Evolutionary conservation across 129 eudicot genomes (phyloP).

Genomic region (Saussurea involucrata): DNA sequence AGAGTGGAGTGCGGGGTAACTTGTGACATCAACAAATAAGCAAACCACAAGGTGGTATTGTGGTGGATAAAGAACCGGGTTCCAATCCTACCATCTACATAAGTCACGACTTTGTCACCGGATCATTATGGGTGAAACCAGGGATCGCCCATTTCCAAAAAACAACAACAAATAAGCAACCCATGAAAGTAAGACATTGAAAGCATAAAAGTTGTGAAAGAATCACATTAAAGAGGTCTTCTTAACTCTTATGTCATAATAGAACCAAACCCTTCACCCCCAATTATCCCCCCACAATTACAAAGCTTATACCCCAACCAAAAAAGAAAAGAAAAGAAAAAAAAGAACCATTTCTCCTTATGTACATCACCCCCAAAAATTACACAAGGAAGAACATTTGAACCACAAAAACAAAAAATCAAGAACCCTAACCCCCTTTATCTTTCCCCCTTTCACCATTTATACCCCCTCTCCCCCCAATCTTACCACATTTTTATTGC

Average conservation of each 20-base stretch:
- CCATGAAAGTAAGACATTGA: background rate
- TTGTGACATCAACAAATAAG: too few species aligned
- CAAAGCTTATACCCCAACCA: conserved; percentile 44
- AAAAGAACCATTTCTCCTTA: conserved; percentile 49
- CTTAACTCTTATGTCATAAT: conserved; percentile 35
- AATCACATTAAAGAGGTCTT: conserved; percentile 37
- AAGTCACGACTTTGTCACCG: background rate
- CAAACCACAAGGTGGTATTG: too few species aligned
- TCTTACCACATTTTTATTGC: conserved; percentile 42
- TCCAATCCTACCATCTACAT: too few species aligned
- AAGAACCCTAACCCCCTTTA: conserved; percentile 33
- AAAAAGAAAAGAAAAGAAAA: background rate
- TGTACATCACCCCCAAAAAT: conserved; percentile 74
- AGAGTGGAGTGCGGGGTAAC: too few species aligned
- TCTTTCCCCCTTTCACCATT: conserved; percentile 30
- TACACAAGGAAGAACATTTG: conserved; percentile 37
- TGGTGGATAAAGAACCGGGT: too few species aligned
- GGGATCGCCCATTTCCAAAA: background rate
- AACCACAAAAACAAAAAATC: conserved; percentile 29
- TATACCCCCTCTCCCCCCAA: conserved; percentile 25
- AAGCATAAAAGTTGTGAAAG: conserved; percentile 24
- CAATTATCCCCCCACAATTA: conserved; percentile 55
- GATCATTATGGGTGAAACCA: too few species aligned
- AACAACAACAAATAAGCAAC: background rate
- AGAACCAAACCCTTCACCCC: conserved; percentile 48